A percentile compares a stretch with the other conserved stretches of the same genome.
Evolutionary conservation across 179 eudicot genomes (phyloP).

Genomic region (Amaranthus tricolor): DNA sequence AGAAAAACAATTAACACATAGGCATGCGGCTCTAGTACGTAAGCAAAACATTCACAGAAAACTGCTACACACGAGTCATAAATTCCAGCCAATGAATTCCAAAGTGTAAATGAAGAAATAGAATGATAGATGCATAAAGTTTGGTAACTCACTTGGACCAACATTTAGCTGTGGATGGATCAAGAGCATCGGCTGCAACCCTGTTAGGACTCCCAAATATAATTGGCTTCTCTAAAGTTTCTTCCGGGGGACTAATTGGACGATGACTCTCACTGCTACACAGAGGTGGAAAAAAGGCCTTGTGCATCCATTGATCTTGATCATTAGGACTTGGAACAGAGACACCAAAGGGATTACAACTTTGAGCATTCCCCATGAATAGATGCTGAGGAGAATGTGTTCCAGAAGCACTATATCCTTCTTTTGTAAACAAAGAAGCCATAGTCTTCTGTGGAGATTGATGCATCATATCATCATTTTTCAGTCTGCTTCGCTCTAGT

Average conservation of each 20-base stretch:
- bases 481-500: slow-evolving; percentile 50
- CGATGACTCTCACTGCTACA: slow-evolving; percentile 42
- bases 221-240: slow-evolving; percentile 44
- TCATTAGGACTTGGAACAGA: slow-evolving; percentile 39
- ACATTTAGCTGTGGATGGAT: slow-evolving; percentile 46
- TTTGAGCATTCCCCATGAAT: slow-evolving; percentile 46
- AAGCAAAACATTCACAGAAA: too few relatives aligned
- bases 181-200: slow-evolving; percentile 46
- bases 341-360: slow-evolving; percentile 42
- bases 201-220: slow-evolving; percentile 51
- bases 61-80: not conserved
- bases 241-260: slow-evolving; percentile 43
- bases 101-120: slow-evolving; percentile 15
- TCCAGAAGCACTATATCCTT: slow-evolving; percentile 48
- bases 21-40: not conserved
- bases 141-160: slow-evolving; percentile 77
- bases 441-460: slow-evolving; percentile 60
- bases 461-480: slow-evolving; percentile 48
- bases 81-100: slow-evolving; percentile 1
- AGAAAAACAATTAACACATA: not conserved
- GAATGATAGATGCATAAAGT: not conserved
- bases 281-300: slow-evolving; percentile 40
- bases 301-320: slow-evolving; percentile 73
- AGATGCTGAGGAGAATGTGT: slow-evolving; percentile 45
- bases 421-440: slow-evolving; percentile 77